phyloP scores from a whole-genome alignment of 1,284 basidiomycete species.

The Malassezia vespertilionis region DNA sequence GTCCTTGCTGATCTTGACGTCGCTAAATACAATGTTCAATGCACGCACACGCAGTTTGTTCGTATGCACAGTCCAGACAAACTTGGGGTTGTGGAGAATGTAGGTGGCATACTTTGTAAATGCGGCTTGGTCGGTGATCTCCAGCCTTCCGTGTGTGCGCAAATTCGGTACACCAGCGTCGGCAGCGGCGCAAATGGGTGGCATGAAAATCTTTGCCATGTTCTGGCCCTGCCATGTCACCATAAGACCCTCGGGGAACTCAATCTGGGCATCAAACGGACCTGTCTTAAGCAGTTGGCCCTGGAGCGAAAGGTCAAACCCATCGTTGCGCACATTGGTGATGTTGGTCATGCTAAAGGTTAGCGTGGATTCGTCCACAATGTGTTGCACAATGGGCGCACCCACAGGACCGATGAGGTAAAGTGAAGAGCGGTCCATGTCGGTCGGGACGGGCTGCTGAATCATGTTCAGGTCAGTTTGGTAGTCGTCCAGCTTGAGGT shows the following conservation, averaged over 20 bases:
- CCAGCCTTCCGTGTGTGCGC: slow-evolving; percentile 48
- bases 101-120: slow-evolving; percentile 62
- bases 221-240: slow-evolving; percentile 60
- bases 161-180: slow-evolving; percentile 61
- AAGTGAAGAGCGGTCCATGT: slow-evolving; percentile 59
- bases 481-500: slow-evolving; percentile 41
- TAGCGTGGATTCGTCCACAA: slow-evolving; percentile 57
- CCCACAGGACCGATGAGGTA: slow-evolving; percentile 58
- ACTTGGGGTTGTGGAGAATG: slow-evolving; percentile 58
- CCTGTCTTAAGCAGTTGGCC: slow-evolving; percentile 31
- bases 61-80: slow-evolving; percentile 64
- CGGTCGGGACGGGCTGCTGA: slow-evolving; percentile 57
- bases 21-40: slow-evolving; percentile 61
- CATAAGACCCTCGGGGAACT: slow-evolving; percentile 49
- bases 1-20: slow-evolving; percentile 58
- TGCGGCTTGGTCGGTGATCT: slow-evolving; percentile 39
- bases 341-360: slow-evolving; percentile 58
- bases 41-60: slow-evolving; percentile 57
- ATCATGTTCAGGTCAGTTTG: slow-evolving; percentile 57
- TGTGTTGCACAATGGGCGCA: slow-evolving; percentile 57
- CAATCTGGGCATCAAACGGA: slow-evolving; percentile 52
- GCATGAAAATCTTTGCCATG: slow-evolving; percentile 59
- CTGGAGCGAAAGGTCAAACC: slow-evolving; percentile 48
- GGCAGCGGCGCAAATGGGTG: slow-evolving; percentile 61
- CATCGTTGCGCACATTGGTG: slow-evolving; percentile 50